Conservation (phyloP, 2,329 filamentous ascomycete genomes). For the Pseudogymnoascus destructans region DNA sequence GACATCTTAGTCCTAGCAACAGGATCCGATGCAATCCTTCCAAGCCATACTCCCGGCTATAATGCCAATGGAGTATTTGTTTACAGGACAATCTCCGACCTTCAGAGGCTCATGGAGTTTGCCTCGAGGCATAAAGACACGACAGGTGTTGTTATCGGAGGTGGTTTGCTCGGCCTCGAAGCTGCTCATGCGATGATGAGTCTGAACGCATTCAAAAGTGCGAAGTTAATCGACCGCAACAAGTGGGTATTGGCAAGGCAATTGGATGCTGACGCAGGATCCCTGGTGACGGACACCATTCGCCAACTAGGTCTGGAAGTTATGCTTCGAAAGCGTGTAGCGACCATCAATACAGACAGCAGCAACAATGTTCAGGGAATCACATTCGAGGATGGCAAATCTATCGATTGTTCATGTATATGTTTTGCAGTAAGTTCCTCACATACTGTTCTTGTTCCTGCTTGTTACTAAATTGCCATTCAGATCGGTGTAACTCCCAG, state of each 20-base stretch:
- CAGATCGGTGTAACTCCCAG: constrained; percentile 65
- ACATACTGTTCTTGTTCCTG: neutral
- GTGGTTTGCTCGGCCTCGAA: constrained; percentile 73
- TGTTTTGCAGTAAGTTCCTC: constrained; percentile 51
- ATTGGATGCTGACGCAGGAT: constrained; percentile 67
- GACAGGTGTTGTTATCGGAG: constrained; percentile 66
- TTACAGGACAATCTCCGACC: constrained; percentile 73
- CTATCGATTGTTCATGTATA: constrained; percentile 64
- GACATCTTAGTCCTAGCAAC: constrained; percentile 76
- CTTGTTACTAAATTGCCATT: neutral
- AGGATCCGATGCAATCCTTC: constrained; percentile 67
- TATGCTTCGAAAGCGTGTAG: constrained; percentile 62
- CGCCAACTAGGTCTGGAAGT: constrained; percentile 67
- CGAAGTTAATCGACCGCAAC: constrained; percentile 72
- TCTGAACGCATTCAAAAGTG: constrained; percentile 56
- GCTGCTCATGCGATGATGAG: constrained; percentile 90
- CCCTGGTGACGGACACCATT: constrained; percentile 72
- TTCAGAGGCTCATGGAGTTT: constrained; percentile 64
- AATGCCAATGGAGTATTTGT: constrained; percentile 78
- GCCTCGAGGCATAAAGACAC: constrained; percentile 53
- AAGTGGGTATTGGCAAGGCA: constrained; percentile 73
- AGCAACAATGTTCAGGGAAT: constrained; percentile 59
- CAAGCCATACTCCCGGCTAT: constrained; percentile 56
- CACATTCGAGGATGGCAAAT: constrained; percentile 67
- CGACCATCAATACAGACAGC: constrained; percentile 54